A percentile compares a stretch with the other conserved stretches of the same genome.
Evolutionary conservation across 2,329 filamentous ascomycete genomes (phyloP).

Genomic region (Microsporum audouinii): DNA sequence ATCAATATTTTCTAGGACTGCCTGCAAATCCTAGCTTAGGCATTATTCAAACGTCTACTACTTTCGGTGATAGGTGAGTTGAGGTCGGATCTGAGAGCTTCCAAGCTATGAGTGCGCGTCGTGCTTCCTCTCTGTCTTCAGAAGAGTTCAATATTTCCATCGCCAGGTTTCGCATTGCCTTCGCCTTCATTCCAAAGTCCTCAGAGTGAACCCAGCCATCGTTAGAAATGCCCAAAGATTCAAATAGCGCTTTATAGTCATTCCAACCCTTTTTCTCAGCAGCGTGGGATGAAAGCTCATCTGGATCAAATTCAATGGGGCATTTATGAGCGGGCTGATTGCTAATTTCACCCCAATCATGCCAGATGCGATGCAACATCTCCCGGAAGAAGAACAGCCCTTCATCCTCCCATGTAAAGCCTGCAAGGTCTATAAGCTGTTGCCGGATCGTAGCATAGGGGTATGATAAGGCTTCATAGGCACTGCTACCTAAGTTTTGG

Average conservation of each 20-base stretch:
- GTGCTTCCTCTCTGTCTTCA: conserved; percentile 13
- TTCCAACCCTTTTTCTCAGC: conserved; percentile 14
- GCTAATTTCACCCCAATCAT: conserved; percentile 15
- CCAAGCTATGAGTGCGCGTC: conserved; percentile 15
- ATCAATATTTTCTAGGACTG: too few relatives aligned
- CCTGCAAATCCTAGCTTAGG: too few relatives aligned
- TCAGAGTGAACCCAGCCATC: conserved; percentile 17
- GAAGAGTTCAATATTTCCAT: conserved; percentile 11
- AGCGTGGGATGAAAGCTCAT: conserved; percentile 15
- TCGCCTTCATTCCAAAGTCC: conserved; percentile 15
- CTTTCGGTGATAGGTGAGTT: neutral
- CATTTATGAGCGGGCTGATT: conserved; percentile 9
- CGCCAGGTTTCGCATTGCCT: conserved; percentile 14
- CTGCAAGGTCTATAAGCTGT: conserved; percentile 15
- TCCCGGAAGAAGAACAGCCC: conserved; percentile 15
- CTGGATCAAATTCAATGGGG: conserved; percentile 13
- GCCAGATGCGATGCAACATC: conserved; percentile 15
- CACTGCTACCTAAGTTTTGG: conserved; percentile 7
- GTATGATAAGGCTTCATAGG: conserved; percentile 13
- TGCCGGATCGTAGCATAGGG: conserved; percentile 14
- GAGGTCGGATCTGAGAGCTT: conserved; percentile 12
- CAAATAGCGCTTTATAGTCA: conserved; percentile 13
- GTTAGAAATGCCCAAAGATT: conserved; percentile 13
- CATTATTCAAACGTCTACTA: neutral
- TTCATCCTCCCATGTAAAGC: conserved; percentile 15